Conservation (phyloP, 352 stramenopile genomes). For the Phytophthora brassicae region DNA sequence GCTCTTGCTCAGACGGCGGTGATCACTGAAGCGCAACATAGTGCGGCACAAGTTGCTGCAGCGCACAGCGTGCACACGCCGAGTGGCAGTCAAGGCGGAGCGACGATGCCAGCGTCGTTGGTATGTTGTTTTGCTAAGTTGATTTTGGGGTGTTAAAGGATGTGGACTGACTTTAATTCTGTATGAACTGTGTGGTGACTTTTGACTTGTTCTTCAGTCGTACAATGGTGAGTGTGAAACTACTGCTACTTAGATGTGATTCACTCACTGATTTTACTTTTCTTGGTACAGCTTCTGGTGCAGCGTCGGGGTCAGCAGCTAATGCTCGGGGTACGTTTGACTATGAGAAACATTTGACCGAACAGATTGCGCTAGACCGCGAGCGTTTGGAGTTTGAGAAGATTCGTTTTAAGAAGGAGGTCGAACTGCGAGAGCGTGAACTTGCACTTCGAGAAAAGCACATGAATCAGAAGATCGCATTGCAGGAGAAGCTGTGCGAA, state of each 20-base stretch:
- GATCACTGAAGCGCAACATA: constrained; percentile 41
- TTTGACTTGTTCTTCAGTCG: constrained; percentile 13
- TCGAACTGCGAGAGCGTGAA: constrained; percentile 71
- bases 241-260: not conserved
- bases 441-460: constrained; percentile 62
- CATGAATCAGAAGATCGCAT: constrained; percentile 57
- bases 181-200: not conserved
- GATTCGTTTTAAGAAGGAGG: constrained; percentile 69
- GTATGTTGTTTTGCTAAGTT: constrained; percentile 32
- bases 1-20: constrained; percentile 35
- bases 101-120: constrained; percentile 41
- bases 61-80: constrained; percentile 12
- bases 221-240: constrained; percentile 28
- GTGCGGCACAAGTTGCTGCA: constrained; percentile 15
- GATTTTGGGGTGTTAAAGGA: not conserved
- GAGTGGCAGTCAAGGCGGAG: constrained; percentile 16
- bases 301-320: constrained; percentile 7
- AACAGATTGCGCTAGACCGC: constrained; percentile 71
- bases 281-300: constrained; percentile 14
- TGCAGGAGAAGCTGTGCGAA: constrained; percentile 59
- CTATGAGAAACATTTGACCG: constrained; percentile 74
- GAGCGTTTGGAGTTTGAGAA: constrained; percentile 78
- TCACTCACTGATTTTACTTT: constrained; percentile 5
- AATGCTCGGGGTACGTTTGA: constrained; percentile 50
- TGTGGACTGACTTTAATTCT: not conserved